phyloP scores from a whole-genome alignment of 371 early-diverging fungal species.

The Mycotypha africana region DNA sequence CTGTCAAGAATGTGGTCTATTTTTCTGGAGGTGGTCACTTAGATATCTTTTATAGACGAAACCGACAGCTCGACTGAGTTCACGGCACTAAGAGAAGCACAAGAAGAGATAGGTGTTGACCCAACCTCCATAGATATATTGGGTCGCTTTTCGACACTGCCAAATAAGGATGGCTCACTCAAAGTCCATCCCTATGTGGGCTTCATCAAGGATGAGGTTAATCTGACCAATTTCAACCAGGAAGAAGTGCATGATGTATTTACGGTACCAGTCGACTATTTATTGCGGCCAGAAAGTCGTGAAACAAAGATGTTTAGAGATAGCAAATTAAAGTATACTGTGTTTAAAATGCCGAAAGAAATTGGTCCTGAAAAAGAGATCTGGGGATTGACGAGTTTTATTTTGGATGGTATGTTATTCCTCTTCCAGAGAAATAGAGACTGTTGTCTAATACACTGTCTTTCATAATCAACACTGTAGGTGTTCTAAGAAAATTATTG shows the following conservation, averaged over 20 bases:
- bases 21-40: not conserved
- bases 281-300: conserved; percentile 48
- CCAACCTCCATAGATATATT: conserved; percentile 51
- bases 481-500: no score
- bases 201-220: conserved; percentile 37
- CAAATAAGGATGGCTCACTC: conserved; percentile 57
- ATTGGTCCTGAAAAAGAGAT: conserved; percentile 46
- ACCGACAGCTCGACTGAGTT: conserved; percentile 47
- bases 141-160: conserved; percentile 62
- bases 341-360: conserved; percentile 50
- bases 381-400: conserved; percentile 87
- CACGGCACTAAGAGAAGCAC: conserved; percentile 81
- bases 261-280: conserved; percentile 59
- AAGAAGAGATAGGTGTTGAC: conserved; percentile 75
- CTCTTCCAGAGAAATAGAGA: no score
- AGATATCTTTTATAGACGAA: conserved; percentile 28
- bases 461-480: no score
- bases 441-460: no score
- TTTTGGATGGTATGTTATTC: conserved; percentile 68
- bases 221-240: conserved; percentile 36
- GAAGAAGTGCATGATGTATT: conserved; percentile 74
- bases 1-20: conserved; percentile 2
- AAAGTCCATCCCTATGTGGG: conserved; percentile 77
- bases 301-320: conserved; percentile 55
- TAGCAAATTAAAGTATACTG: conserved; percentile 54